A percentile compares a stretch with the other conserved stretches of the same genome.
phyloP scores from a whole-genome alignment of 2,329 filamentous ascomycete genomes.

The Aspergillus piperis region DNA sequence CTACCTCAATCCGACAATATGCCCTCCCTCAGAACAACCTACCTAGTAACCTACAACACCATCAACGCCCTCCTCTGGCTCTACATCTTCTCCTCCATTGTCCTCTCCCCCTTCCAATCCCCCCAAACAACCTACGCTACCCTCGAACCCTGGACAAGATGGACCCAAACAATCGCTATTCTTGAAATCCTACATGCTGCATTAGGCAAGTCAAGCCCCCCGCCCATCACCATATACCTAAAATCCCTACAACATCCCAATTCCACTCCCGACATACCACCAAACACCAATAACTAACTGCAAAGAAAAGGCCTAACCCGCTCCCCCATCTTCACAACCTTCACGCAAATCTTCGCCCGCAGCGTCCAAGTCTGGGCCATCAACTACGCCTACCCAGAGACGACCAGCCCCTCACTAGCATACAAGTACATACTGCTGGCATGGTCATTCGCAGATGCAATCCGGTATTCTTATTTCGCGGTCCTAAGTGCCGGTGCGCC shows the following conservation, averaged over 20 bases:
- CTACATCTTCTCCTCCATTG: constrained; percentile 23
- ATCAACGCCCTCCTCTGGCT: constrained; percentile 27
- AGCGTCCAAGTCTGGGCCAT: constrained; percentile 37
- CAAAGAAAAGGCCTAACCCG: constrained; percentile 27
- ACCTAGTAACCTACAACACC: constrained; percentile 31
- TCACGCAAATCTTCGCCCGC: constrained; percentile 33
- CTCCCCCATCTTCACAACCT: constrained; percentile 32
- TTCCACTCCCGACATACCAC: too few species aligned
- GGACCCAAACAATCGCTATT: constrained; percentile 29
- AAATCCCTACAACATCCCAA: background rate
- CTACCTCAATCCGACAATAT: background rate
- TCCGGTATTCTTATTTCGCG: constrained; percentile 31
- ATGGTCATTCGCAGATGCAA: constrained; percentile 30
- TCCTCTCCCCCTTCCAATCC: constrained; percentile 10
- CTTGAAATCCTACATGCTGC: constrained; percentile 31
- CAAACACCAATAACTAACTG: background rate
- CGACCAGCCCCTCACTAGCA: constrained; percentile 20
- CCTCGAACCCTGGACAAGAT: constrained; percentile 29
- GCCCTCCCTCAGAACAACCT: constrained; percentile 12
- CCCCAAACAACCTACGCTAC: constrained; percentile 20
- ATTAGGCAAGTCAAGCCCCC: constrained; percentile 17
- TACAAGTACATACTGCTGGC: constrained; percentile 31
- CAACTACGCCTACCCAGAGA: constrained; percentile 26
- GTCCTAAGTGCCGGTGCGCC: constrained; percentile 21
- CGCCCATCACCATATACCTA: background rate